phyloP scores from a whole-genome alignment of 2,329 filamentous ascomycete genomes.

The Alternaria sp. region DNA sequence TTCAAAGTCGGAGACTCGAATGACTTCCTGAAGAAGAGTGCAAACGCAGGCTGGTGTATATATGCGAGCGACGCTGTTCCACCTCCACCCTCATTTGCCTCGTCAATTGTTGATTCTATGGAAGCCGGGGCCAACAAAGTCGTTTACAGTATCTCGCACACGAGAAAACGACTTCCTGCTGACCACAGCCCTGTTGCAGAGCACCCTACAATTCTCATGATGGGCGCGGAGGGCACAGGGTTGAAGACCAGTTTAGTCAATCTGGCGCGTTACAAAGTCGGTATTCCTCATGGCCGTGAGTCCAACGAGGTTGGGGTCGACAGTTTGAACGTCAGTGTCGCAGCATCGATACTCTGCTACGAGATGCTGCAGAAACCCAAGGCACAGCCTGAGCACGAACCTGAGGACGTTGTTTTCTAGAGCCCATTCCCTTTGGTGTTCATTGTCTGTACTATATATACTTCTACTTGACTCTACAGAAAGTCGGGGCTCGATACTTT shows the following conservation, averaged over 20 bases:
- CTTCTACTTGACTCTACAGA: not conserved
- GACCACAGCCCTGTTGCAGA: slow-evolving; percentile 41
- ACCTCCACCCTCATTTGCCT: not conserved
- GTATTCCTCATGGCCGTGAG: slow-evolving; percentile 66
- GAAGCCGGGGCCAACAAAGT: slow-evolving; percentile 37
- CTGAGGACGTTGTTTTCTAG: slow-evolving; percentile 38
- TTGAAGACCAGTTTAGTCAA: slow-evolving; percentile 50
- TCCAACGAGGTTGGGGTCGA: slow-evolving; percentile 71
- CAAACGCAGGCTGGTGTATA: slow-evolving; percentile 78
- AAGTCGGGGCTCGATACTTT: not conserved
- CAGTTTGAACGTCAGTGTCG: slow-evolving; percentile 93
- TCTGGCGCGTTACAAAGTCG: slow-evolving; percentile 69
- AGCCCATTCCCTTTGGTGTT: not conserved
- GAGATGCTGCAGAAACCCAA: slow-evolving; percentile 67
- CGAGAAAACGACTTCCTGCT: slow-evolving; percentile 26
- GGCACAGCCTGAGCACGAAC: slow-evolving; percentile 12
- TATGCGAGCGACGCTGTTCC: slow-evolving; percentile 72
- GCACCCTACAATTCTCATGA: slow-evolving; percentile 78
- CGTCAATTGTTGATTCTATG: slow-evolving; percentile 1
- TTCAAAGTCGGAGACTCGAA: slow-evolving; percentile 74
- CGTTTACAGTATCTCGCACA: slow-evolving; percentile 36
- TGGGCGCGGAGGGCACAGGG: slow-evolving; percentile 57
- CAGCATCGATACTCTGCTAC: slow-evolving; percentile 78
- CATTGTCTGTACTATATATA: slow-evolving; percentile 14
- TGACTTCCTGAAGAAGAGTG: slow-evolving; percentile 74